These are phyloP conservation scores for Lepidopterella palustris DNA, from an alignment of 495 filamentous ascomycete genomes.

Conservation along the genomic window DNA sequence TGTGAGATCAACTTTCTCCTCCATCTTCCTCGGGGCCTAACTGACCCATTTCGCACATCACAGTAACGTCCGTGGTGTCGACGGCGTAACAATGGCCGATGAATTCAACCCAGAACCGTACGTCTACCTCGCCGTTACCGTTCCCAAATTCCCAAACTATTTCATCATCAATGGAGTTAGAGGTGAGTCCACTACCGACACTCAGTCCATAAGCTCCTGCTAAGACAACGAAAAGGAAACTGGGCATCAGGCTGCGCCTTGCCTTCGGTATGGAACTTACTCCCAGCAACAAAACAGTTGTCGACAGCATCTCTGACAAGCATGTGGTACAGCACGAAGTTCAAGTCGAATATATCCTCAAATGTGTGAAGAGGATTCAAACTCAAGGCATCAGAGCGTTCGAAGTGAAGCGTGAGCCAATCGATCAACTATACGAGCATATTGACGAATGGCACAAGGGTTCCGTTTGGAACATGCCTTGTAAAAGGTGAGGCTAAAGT, in stretches of 20 bases:
- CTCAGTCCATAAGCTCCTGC: too few species aligned
- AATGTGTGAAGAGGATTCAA: conserved; percentile 37
- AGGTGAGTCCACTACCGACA: too few species aligned
- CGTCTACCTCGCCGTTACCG: conserved; percentile 5
- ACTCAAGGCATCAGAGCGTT: conserved; percentile 7
- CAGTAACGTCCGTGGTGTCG: background rate
- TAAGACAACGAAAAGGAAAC: too few species aligned
- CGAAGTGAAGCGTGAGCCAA: background rate
- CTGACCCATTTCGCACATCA: too few species aligned
- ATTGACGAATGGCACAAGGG: conserved; percentile 8
- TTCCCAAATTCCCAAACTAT: conserved; percentile 12
- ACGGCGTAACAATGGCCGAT: conserved; percentile 6
- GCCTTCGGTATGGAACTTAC: background rate
- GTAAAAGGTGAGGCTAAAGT: too few species aligned
- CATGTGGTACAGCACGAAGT: conserved; percentile 8
- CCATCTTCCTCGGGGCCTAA: too few species aligned
- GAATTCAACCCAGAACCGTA: conserved; percentile 4
- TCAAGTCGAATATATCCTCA: conserved; percentile 30
- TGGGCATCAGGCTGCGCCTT: conserved; percentile 8
- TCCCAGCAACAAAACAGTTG: background rate
- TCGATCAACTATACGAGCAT: background rate
- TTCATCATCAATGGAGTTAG: conserved; percentile 10
- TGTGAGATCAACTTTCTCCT: too few species aligned
- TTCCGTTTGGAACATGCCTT: conserved; percentile 4
- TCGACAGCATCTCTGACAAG: background rate